phyloP scores from a whole-genome alignment of 805 yeast species.

The Kodamaea hsintzibuensis region DNA sequence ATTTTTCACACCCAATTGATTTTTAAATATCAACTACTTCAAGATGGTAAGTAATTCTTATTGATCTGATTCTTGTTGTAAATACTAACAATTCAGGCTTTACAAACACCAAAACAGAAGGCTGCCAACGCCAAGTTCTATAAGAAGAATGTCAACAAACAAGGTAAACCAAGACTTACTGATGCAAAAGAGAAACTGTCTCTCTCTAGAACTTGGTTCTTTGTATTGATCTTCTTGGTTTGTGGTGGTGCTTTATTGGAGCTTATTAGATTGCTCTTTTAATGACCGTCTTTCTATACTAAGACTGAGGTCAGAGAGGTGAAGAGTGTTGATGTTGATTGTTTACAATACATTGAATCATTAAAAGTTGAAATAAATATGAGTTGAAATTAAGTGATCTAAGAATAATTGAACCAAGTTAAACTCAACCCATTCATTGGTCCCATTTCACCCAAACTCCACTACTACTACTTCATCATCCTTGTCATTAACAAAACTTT shows the following conservation, averaged over 20 bases:
- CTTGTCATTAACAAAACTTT: too few relatives aligned
- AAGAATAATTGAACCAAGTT: too few relatives aligned
- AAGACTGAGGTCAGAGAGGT: too few relatives aligned
- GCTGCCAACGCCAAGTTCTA: constrained; percentile 84
- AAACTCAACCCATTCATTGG: too few relatives aligned
- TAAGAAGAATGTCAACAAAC: constrained; percentile 66
- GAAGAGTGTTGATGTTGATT: too few relatives aligned
- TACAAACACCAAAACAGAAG: constrained; percentile 86
- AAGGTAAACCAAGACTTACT: constrained; percentile 64
- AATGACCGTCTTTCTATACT: constrained; percentile 3
- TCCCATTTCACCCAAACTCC: too few relatives aligned
- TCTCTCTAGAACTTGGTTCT: constrained; percentile 64
- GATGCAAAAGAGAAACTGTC: constrained; percentile 47
- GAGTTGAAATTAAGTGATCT: too few relatives aligned
- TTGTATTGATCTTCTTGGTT: constrained; percentile 61
- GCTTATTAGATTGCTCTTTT: constrained; percentile 56
- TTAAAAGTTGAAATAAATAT: too few relatives aligned
- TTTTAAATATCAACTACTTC: not conserved
- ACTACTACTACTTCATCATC: too few relatives aligned
- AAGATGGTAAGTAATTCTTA: constrained; percentile 13
- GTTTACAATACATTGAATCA: too few relatives aligned
- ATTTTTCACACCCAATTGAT: not conserved
- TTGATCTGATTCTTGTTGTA: not conserved
- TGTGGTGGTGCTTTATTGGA: constrained; percentile 85
- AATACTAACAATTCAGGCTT: constrained; percentile 43